Evolutionary conservation across 805 yeast species (phyloP).

Genomic region (Lipomyces orientalis): DNA sequence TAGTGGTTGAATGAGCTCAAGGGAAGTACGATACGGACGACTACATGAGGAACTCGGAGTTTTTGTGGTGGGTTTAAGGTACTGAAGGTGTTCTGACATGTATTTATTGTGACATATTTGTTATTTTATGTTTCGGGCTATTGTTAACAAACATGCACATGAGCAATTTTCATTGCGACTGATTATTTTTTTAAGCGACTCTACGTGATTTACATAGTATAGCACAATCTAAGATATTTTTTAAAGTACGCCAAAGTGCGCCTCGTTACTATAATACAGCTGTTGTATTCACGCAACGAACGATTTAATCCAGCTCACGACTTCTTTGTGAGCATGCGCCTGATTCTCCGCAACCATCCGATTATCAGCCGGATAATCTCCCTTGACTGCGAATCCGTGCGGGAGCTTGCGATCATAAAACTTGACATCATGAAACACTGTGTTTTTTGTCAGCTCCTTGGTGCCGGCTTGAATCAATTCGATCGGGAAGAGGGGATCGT

Average conservation of each 20-base stretch:
- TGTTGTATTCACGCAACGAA: conserved; percentile 24
- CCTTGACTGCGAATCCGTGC: conserved; percentile 52
- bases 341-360: conserved; percentile 29
- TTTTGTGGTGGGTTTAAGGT: not conserved
- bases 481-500: conserved; percentile 43
- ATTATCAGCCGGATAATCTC: conserved; percentile 45
- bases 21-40: not conserved
- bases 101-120: not conserved
- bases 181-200: not conserved
- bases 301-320: conserved; percentile 33
- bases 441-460: conserved; percentile 30
- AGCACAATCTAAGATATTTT: not conserved
- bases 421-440: conserved; percentile 35
- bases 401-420: conserved; percentile 43
- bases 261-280: not conserved
- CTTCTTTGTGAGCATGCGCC: conserved; percentile 26
- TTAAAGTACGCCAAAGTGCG: not conserved
- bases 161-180: not conserved
- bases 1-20: not conserved
- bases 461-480: conserved; percentile 36
- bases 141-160: not conserved
- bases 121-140: not conserved
- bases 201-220: not conserved
- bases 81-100: not conserved
- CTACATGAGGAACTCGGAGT: not conserved